These are phyloP conservation scores for Cytidiella melzeri DNA, from an alignment of 768 basidiomycete species.

Conservation along the genomic window DNA sequence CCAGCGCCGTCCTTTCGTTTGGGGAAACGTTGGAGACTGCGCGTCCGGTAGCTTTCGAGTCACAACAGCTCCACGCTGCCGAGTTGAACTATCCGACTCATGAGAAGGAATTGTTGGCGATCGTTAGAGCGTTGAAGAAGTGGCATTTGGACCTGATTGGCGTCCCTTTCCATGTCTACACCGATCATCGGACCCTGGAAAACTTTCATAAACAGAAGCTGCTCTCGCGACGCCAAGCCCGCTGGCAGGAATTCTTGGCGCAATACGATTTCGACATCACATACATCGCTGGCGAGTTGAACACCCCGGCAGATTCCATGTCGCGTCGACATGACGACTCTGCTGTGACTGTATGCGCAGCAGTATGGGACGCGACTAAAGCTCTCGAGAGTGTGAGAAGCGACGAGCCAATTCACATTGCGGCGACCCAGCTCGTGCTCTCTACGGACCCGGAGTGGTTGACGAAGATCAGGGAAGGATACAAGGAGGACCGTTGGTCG, in stretches of 20 bases:
- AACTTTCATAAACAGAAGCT: constrained; percentile 25
- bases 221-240: too few relatives aligned
- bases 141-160: constrained; percentile 18
- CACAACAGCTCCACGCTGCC: too few relatives aligned
- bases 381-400: neutral
- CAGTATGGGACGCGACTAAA: too few relatives aligned
- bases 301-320: constrained; percentile 32
- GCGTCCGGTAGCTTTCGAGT: too few relatives aligned
- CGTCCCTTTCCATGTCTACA: constrained; percentile 21
- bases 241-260: constrained; percentile 34
- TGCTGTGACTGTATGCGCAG: neutral
- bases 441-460: neutral
- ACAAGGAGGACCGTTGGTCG: neutral
- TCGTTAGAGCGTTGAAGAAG: constrained; percentile 26
- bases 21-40: constrained; percentile 27
- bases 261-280: constrained; percentile 30
- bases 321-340: constrained; percentile 3
- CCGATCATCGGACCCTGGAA: constrained; percentile 32
- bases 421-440: neutral
- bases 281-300: constrained; percentile 33
- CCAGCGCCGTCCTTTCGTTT: constrained; percentile 27
- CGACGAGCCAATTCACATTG: neutral
- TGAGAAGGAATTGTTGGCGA: constrained; percentile 32
- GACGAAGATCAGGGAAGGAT: neutral
- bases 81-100: too few relatives aligned